Percentiles rank a stretch among this genome's conserved stretches.
Conservation (phyloP, 2,329 filamentous ascomycete genomes). For the Shiraia bambusicola region DNA sequence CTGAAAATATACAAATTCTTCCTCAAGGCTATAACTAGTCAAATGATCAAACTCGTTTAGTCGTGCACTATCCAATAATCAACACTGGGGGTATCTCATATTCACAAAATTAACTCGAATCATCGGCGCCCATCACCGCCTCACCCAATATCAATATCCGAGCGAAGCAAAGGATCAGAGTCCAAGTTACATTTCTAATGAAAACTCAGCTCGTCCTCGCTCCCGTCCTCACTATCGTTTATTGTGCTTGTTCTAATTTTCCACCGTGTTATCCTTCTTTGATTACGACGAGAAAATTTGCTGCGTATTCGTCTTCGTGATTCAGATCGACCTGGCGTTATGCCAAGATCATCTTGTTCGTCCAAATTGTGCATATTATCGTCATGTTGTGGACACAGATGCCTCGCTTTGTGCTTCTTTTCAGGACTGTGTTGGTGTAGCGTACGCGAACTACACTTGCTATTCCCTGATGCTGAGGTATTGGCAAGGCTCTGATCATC, state of each 20-base stretch:
- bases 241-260: conserved; percentile 3
- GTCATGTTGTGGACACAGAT: neutral
- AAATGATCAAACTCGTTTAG: too few relatives aligned
- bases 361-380: neutral
- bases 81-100: too few relatives aligned
- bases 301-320: conserved; percentile 2
- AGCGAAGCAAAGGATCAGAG: neutral
- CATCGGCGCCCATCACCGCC: too few relatives aligned
- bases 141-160: too few relatives aligned
- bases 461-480: neutral
- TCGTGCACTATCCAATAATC: too few relatives aligned
- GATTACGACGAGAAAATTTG: neutral
- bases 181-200: conserved; percentile 13
- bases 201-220: conserved; percentile 40
- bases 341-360: conserved; percentile 17
- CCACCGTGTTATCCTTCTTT: conserved; percentile 10
- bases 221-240: conserved; percentile 16
- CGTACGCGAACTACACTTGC: neutral
- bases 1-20: too few relatives aligned
- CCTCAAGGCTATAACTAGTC: too few relatives aligned
- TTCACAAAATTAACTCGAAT: too few relatives aligned
- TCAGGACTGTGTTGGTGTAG: neutral
- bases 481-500: neutral
- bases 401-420: neutral
- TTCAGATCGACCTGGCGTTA: conserved; percentile 8